Evolutionary conservation across 257 asterid species (phyloP).

Genomic region (Solanum ahanhuiri): DNA sequence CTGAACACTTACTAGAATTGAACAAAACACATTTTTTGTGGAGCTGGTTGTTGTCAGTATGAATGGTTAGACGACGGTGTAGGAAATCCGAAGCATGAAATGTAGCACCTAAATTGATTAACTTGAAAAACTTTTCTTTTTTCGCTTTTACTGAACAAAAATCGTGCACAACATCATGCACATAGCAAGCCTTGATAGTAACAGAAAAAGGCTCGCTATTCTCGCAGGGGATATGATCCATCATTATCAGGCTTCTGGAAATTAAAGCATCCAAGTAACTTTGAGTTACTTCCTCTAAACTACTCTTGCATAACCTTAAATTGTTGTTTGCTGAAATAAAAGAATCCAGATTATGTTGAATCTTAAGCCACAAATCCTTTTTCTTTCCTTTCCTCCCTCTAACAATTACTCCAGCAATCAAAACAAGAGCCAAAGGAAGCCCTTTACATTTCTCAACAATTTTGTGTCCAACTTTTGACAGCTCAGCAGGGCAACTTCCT

Average conservation of each 20-base stretch:
- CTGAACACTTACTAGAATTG: neutral
- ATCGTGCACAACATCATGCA: too few relatives aligned
- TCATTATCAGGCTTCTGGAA: conserved; percentile 6
- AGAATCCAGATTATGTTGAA: too few relatives aligned
- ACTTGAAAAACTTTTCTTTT: too few relatives aligned
- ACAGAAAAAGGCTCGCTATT: too few relatives aligned
- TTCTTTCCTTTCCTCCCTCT: neutral
- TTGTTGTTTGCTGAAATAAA: too few relatives aligned
- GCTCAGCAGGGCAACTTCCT: neutral
- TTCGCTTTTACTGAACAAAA: too few relatives aligned
- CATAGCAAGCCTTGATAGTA: neutral
- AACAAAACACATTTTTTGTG: neutral
- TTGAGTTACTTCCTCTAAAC: too few relatives aligned
- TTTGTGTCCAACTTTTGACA: neutral
- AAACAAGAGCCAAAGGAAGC: neutral
- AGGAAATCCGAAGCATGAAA: too few relatives aligned
- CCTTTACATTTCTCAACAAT: conserved; percentile 6
- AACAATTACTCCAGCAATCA: neutral
- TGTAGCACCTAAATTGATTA: too few relatives aligned
- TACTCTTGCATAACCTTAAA: neutral
- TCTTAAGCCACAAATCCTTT: neutral
- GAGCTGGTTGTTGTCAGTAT: neutral
- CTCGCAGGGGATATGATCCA: neutral
- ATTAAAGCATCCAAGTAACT: conserved; percentile 14
- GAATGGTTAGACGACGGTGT: neutral